These are phyloP conservation scores for Saccharomycodes ludwigii DNA, from an alignment of 805 yeast species.

Conservation along the genomic window DNA sequence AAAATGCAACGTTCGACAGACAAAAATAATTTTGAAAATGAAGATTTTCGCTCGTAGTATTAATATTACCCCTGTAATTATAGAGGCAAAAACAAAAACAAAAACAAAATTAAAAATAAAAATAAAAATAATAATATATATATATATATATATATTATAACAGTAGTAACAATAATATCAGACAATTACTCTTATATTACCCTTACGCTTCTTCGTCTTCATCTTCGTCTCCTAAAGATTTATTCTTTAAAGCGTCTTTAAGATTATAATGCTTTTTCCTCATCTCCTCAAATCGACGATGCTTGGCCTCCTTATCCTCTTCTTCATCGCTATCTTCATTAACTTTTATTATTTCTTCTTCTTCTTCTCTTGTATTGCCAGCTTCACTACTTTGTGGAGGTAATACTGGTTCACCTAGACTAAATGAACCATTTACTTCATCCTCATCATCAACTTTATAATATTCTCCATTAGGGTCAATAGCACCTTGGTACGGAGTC, in stretches of 20 bases:
- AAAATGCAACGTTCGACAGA: too few species aligned
- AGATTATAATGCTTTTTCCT: slow-evolving; percentile 73
- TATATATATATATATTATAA: too few species aligned
- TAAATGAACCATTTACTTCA: slow-evolving; percentile 27
- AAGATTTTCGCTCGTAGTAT: too few species aligned
- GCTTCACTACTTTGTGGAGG: not conserved
- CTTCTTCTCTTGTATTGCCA: slow-evolving; percentile 20
- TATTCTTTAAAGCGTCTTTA: slow-evolving; percentile 27
- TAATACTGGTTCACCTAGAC: slow-evolving; percentile 45
- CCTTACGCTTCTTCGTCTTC: slow-evolving; percentile 23
- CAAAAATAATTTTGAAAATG: too few species aligned
- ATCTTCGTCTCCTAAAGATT: slow-evolving; percentile 11
- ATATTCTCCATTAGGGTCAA: slow-evolving; percentile 70
- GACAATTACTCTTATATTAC: not conserved
- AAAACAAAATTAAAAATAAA: too few species aligned
- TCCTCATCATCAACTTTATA: slow-evolving; percentile 48
- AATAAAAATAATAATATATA: too few species aligned
- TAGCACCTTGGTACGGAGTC: slow-evolving; percentile 89
- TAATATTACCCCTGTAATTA: too few species aligned
- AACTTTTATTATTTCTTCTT: slow-evolving; percentile 13
- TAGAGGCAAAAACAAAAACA: too few species aligned
- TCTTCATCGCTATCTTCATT: slow-evolving; percentile 16
- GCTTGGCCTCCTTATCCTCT: slow-evolving; percentile 43
- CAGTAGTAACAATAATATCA: too few species aligned
- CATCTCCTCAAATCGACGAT: slow-evolving; percentile 58